phyloP scores from a whole-genome alignment of 1,284 basidiomycete species.

The Volvariella volvacea region DNA sequence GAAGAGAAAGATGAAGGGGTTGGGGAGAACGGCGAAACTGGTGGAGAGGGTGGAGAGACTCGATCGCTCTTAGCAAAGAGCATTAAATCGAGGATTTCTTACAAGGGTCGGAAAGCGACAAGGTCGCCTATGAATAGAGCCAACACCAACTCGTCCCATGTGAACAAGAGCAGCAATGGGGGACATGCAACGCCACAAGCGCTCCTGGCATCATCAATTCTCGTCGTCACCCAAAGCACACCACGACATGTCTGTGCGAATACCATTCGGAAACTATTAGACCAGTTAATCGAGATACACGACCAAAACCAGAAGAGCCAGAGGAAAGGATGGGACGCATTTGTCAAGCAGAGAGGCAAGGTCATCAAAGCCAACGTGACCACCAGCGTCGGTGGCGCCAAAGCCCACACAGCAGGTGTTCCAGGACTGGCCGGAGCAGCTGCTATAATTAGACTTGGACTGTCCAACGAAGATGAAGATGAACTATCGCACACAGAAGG shows the following conservation, averaged over 20 bases:
- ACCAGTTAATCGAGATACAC: slow-evolving; percentile 82
- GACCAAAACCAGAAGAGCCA: slow-evolving; percentile 74
- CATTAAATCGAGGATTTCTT: slow-evolving; percentile 45
- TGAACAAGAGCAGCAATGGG: no score
- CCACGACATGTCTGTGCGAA: slow-evolving; percentile 69
- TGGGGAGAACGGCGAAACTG: slow-evolving; percentile 2
- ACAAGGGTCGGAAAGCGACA: slow-evolving; percentile 28
- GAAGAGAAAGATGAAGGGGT: background rate
- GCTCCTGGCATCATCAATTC: slow-evolving; percentile 36
- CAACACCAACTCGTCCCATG: slow-evolving; percentile 6
- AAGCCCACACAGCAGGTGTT: slow-evolving; percentile 6
- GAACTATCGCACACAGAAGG: slow-evolving; percentile 70
- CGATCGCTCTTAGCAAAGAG: slow-evolving; percentile 14
- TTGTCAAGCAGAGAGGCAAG: slow-evolving; percentile 62
- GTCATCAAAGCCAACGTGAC: slow-evolving; percentile 26
- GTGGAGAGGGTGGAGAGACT: slow-evolving; percentile 8
- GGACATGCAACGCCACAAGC: no score
- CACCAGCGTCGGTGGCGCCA: background rate
- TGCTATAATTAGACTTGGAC: slow-evolving; percentile 49
- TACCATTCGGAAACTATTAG: slow-evolving; percentile 71
- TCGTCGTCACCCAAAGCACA: slow-evolving; percentile 49
- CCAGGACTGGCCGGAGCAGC: slow-evolving; percentile 40
- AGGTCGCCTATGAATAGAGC: no score
- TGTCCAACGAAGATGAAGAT: slow-evolving; percentile 41
- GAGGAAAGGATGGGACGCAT: slow-evolving; percentile 83